phyloP scores from a whole-genome alignment of 768 basidiomycete species.

The Candolleomyces aberdarensis region DNA sequence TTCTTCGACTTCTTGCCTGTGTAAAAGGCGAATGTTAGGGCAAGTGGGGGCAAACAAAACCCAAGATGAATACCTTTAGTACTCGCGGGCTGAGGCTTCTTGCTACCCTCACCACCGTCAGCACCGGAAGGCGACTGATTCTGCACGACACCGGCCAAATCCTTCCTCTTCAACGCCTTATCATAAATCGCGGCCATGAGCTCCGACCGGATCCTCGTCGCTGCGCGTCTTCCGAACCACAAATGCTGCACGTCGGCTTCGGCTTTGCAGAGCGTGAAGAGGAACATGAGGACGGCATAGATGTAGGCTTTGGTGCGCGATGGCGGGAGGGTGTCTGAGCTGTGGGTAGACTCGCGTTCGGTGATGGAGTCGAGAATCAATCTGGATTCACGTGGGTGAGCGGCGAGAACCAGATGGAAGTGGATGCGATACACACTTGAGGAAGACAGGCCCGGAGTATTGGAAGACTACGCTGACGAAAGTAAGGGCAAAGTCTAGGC shows the following conservation, averaged over 20 bases:
- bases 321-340: conserved; percentile 26
- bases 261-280: conserved; percentile 56
- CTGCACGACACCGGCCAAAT: conserved; percentile 74
- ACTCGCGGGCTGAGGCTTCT: conserved; percentile 30
- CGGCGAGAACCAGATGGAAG: neutral
- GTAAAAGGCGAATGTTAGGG: too few relatives aligned
- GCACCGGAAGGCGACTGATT: conserved; percentile 35
- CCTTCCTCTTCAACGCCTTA: conserved; percentile 80
- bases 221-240: conserved; percentile 78
- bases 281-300: conserved; percentile 74
- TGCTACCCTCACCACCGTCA: conserved; percentile 20
- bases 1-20: neutral
- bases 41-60: too few relatives aligned
- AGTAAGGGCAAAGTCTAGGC: conserved; percentile 67
- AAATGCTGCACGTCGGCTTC: conserved; percentile 73
- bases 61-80: neutral
- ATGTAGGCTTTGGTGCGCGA: conserved; percentile 66
- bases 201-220: conserved; percentile 69
- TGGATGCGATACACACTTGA: conserved; percentile 49
- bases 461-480: conserved; percentile 69
- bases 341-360: conserved; percentile 15
- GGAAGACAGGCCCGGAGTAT: conserved; percentile 81
- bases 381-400: conserved; percentile 21
- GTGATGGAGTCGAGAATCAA: conserved; percentile 59
- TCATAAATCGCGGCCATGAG: conserved; percentile 87